Conservation (phyloP, 2,329 filamentous ascomycete species). For the Capronia americana region DNA sequence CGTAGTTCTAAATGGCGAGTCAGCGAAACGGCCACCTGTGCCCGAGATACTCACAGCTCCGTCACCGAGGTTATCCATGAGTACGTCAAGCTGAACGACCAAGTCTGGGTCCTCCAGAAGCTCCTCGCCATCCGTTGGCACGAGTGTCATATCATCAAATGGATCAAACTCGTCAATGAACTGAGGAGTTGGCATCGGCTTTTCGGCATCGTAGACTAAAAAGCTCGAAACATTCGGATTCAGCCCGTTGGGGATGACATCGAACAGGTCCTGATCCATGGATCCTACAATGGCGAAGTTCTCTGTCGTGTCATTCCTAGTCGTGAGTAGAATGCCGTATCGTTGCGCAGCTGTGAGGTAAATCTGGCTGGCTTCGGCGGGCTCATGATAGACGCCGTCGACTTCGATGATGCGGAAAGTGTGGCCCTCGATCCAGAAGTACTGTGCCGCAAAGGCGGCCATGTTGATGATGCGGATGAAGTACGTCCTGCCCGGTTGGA, state of each 20-base stretch:
- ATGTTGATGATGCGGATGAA: slow-evolving; percentile 75
- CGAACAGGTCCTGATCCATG: slow-evolving; percentile 76
- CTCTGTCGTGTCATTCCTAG: slow-evolving; percentile 63
- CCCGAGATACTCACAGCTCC: slow-evolving; percentile 65
- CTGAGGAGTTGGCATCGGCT: slow-evolving; percentile 57
- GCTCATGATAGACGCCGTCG: slow-evolving; percentile 72
- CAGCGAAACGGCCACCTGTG: neutral
- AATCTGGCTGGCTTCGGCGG: slow-evolving; percentile 65
- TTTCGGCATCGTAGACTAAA: slow-evolving; percentile 61
- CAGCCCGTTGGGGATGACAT: slow-evolving; percentile 68
- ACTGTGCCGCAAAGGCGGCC: slow-evolving; percentile 68
- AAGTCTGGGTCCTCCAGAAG: slow-evolving; percentile 68
- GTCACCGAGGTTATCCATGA: slow-evolving; percentile 71
- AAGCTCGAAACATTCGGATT: slow-evolving; percentile 66
- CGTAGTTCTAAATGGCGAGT: slow-evolving; percentile 43
- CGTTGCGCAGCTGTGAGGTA: slow-evolving; percentile 74
- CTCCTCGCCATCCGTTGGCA: slow-evolving; percentile 69
- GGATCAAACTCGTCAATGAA: slow-evolving; percentile 67
- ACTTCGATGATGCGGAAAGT: slow-evolving; percentile 74
- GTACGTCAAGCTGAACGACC: slow-evolving; percentile 67
- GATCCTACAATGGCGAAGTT: slow-evolving; percentile 73
- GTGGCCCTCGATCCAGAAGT: slow-evolving; percentile 57
- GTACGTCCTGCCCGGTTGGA: slow-evolving; percentile 73
- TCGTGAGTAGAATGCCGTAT: slow-evolving; percentile 61
- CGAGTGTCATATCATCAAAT: slow-evolving; percentile 74